Base-by-base conservation (phyloP, 2,329 filamentous ascomycete genomes). In the Capronia americana region DNA sequence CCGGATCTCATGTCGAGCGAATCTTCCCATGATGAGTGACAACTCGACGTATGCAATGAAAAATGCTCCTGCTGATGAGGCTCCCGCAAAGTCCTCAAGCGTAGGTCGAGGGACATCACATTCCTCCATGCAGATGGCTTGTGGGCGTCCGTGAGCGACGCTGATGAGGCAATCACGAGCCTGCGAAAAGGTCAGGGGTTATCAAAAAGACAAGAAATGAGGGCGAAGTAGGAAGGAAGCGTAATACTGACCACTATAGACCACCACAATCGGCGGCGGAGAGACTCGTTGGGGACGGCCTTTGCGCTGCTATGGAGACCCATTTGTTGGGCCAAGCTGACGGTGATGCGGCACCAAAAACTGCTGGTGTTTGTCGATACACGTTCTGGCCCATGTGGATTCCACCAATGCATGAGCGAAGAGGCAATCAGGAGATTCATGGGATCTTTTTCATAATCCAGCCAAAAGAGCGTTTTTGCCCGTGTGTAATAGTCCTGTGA, bases 251-350 rank as follows among this genome's bases (percentile, higher is more conserved):
- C 78, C 53, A 78, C 79, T 24, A 81, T 68, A 24, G 78, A 79
- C 80, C 79, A 82, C 79, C 79, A 82, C 12, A 82, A 71, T 34
- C 79, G 73, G 56, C 76, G 77, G 51, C 79, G 73, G 7, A 80
- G 64, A 3, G 75, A 71, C 23, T 76, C 75, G 66, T 81, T 75
- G 23, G 72, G 69, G 51, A 74, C 76, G 5, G 71, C 71, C 4
- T 67, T 71, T 2, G 78, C 77, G 50, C 81, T 78, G 48, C 77
- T 75, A 63, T 82, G 79, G 17, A 82, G 70, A 2, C 80, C 79
- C 65, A 81, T 76, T 62, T 82, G 79, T 71, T 80, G 79, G 1
- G 79, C 79, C 48, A 82, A 68, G 1, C 79, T 78, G n/a, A 79
- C 76, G 34, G 77, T 78, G 32, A 81, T 77, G 23, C 78, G 76